Evolutionary conservation across 1,284 basidiomycete species (phyloP), one percentile per base, ranked within the genome.

Genomic region (Apiotrichum siamense): DNA sequence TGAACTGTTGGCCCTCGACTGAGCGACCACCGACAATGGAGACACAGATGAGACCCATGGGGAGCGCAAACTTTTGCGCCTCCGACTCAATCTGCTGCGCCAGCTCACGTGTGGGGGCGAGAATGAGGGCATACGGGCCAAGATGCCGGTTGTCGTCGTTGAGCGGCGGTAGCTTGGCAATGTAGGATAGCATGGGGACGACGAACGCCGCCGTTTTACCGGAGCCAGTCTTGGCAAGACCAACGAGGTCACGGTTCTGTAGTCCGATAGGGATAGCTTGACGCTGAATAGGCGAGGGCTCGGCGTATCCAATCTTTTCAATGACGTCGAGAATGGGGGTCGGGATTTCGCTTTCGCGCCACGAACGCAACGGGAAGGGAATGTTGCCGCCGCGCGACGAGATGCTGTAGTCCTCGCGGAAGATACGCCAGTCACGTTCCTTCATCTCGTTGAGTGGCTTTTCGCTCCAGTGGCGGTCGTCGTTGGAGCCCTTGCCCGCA

Each of bases 131-230:
- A 73, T 90, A 96, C 0, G 94, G 96, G 26, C 94, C 94, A 46
- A 93, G 77, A 73, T 96, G 88, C 52, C 89, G 82, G 64, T 86
- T 97, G 27, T 92, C 89, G 61, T 97, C 94, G 45, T 83, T 83
- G 60, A 98, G 82, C 1, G 81, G 81, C 17, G 92, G 87, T 41
- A 97, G 78, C 48, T 82, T 81, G 24, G 84, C 83, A 63, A 98
- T 97, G 76, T 97, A 97, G 26, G 89, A 79, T 43, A 98, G 80
- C 89, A 98, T 94, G 18, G 94, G 94, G 48, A 98, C 94, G 54
- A 97, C 91, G 74, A 97, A 98, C 3, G 93, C 91, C n/a, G 93
- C 94, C 15, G 94, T 98, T 78, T 98, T 98, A 69, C 94, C 94
- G 62, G 94, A 97, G 78, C 91, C 39, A 46, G 96, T 98, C 75